Evolutionary conservation across 805 yeast genomes (phyloP).

Genomic region (Alloascoidea africana): DNA sequence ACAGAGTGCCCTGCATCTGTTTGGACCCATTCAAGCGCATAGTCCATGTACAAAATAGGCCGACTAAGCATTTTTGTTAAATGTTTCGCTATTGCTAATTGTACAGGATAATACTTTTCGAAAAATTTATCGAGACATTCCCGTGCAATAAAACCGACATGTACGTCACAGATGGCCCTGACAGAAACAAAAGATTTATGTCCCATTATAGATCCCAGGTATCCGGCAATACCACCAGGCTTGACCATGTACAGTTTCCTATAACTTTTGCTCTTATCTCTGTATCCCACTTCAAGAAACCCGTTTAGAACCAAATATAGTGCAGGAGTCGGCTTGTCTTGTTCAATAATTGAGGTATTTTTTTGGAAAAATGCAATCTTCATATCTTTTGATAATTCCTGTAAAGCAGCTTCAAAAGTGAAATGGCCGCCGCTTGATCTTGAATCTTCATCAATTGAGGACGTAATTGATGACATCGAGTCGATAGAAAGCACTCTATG

Average conservation of each 20-base stretch:
- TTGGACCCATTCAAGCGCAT: constrained; percentile 92
- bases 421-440: too few relatives aligned
- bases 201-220: constrained; percentile 70
- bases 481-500: not conserved
- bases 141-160: constrained; percentile 60
- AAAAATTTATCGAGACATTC: constrained; percentile 45
- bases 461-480: not conserved
- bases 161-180: constrained; percentile 41
- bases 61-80: constrained; percentile 53
- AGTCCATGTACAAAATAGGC: constrained; percentile 62
- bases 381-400: constrained; percentile 46
- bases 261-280: constrained; percentile 14
- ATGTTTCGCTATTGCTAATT: constrained; percentile 62
- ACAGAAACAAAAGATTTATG: constrained; percentile 65
- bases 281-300: constrained; percentile 41
- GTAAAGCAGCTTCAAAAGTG: not conserved
- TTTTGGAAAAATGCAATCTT: constrained; percentile 38
- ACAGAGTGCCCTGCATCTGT: constrained; percentile 72
- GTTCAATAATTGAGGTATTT: constrained; percentile 43
- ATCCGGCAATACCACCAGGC: constrained; percentile 82
- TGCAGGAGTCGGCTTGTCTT: constrained; percentile 57
- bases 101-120: constrained; percentile 64
- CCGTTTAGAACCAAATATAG: constrained; percentile 75
- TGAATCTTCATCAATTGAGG: not conserved
- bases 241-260: constrained; percentile 37